Percentiles rank a stretch among this genome's conserved stretches.
Evolutionary conservation across 2,329 filamentous ascomycete species (phyloP).

Genomic region (Didymella exigua): DNA sequence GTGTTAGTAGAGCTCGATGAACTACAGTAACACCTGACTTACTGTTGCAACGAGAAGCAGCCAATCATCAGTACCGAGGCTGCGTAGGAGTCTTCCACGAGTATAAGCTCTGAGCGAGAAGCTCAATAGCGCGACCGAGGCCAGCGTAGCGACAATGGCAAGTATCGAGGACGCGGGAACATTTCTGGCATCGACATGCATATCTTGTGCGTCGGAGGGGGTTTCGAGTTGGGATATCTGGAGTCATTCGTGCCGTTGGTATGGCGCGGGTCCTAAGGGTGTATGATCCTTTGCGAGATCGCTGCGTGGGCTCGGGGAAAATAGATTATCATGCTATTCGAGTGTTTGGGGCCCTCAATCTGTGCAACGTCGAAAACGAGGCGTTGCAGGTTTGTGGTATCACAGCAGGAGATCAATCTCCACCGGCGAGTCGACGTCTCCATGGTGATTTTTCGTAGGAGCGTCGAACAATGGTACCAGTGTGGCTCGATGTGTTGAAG

Average conservation of each 20-base stretch:
- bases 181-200: slow-evolving; percentile 29
- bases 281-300: background rate
- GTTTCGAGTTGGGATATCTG: slow-evolving; percentile 14
- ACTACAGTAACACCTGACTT: slow-evolving; percentile 6
- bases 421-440: slow-evolving; percentile 4
- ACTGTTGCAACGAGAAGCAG: slow-evolving; percentile 51
- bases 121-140: slow-evolving; percentile 49
- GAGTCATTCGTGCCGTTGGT: slow-evolving; percentile 21
- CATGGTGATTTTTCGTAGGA: slow-evolving; percentile 5
- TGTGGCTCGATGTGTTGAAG: background rate
- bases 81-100: slow-evolving; percentile 53
- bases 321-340: background rate
- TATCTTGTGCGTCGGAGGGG: slow-evolving; percentile 18
- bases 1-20: background rate
- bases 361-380: slow-evolving; percentile 2
- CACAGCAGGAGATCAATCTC: slow-evolving; percentile 10
- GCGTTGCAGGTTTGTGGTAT: slow-evolving; percentile 6
- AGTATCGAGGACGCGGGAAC: slow-evolving; percentile 32
- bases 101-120: slow-evolving; percentile 54
- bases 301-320: background rate
- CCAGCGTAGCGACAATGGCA: slow-evolving; percentile 50
- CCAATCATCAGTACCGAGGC: slow-evolving; percentile 58
- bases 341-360: slow-evolving; percentile 1
- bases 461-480: background rate
- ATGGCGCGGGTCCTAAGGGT: background rate